Percentiles rank a stretch among this genome's conserved stretches.
These are phyloP conservation scores for Nelumbo lutea DNA, from an alignment of 164 flowering plant genomes.

Conservation along the genomic window DNA sequence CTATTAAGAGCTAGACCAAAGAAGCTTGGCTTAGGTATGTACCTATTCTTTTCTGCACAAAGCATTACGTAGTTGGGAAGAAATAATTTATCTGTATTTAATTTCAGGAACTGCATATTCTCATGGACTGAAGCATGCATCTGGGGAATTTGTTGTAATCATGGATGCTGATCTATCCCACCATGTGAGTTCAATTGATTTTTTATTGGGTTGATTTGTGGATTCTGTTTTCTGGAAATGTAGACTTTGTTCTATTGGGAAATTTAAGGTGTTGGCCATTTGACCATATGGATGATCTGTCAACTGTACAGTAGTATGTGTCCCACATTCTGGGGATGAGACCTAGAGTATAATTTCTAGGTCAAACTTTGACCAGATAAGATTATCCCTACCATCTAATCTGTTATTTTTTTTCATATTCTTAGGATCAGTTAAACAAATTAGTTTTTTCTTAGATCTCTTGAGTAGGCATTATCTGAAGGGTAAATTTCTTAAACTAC, in stretches of 20 bases:
- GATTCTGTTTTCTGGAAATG: not conserved
- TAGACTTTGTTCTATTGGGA: not conserved
- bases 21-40: conserved; percentile 95
- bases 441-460: too few relatives aligned
- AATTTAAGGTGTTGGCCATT: not conserved
- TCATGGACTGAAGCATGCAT: conserved; percentile 92
- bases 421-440: too few relatives aligned
- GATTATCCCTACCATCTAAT: not conserved
- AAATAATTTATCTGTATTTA: conserved; percentile 5
- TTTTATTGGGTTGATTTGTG: not conserved
- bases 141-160: conserved; percentile 88
- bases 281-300: not conserved
- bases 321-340: not conserved
- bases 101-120: conserved; percentile 84
- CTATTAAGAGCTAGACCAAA: conserved; percentile 76
- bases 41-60: not conserved
- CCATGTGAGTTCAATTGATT: conserved; percentile 60
- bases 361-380: not conserved
- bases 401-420: not conserved
- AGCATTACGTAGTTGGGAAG: not conserved
- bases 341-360: not conserved
- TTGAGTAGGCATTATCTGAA: too few relatives aligned
- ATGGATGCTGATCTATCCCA: conserved; percentile 99
- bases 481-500: too few relatives aligned
- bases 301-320: not conserved